These are phyloP conservation scores for Phylloporus sp. DNA, from an alignment of 1,284 basidiomycete genomes.

Conservation along the genomic window DNA sequence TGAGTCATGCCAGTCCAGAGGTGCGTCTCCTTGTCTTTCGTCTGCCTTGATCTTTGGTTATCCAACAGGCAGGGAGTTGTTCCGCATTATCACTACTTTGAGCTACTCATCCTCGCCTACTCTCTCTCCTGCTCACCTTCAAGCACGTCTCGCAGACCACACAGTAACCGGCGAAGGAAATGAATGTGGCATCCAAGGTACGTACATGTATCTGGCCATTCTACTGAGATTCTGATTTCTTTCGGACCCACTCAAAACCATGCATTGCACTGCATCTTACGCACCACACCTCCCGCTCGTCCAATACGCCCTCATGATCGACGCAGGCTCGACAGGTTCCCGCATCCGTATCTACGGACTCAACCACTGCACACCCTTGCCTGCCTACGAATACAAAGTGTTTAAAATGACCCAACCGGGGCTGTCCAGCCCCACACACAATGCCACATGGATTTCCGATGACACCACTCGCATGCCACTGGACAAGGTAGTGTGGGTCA, in stretches of 20 bases:
- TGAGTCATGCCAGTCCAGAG: no score
- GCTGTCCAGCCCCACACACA: conserved; percentile 60
- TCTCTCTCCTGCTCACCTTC: no score
- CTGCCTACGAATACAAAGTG: conserved; percentile 91
- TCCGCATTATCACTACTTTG: no score
- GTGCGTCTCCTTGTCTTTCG: no score
- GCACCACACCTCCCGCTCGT: conserved; percentile 63
- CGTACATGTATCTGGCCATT: no score
- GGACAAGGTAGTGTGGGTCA: conserved; percentile 79
- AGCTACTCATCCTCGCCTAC: no score
- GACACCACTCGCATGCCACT: conserved; percentile 85
- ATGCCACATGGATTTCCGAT: conserved; percentile 44
- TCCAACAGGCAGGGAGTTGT: no score
- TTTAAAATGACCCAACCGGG: conserved; percentile 89
- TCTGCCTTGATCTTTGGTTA: no score
- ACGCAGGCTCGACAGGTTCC: conserved; percentile 96
- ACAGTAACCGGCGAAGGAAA: no score
- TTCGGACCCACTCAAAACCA: conserved; percentile 70
- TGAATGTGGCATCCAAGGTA: no score
- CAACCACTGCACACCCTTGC: conserved; percentile 85
- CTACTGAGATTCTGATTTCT: no score
- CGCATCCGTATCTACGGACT: conserved; percentile 99
- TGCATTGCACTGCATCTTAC: conserved; percentile 70
- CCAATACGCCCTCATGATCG: conserved; percentile 97
- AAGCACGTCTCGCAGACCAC: no score